Evolutionary conservation across 192 early-diverging fungal species (phyloP).

Genomic region (Pilobolus umbonatus): DNA sequence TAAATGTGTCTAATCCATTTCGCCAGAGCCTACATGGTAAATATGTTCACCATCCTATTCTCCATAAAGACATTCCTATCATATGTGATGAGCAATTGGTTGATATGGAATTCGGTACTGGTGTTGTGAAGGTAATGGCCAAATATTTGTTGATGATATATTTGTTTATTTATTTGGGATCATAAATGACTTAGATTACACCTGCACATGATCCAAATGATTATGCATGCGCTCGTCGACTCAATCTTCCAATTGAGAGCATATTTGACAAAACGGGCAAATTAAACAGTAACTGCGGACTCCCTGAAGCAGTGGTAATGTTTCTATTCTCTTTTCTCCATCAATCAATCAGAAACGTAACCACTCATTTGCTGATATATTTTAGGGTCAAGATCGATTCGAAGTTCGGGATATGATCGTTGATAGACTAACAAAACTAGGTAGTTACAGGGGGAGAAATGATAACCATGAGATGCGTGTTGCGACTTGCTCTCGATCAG

Average conservation of each 20-base stretch:
- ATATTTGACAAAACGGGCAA: constrained; percentile 85
- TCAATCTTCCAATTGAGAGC: constrained; percentile 73
- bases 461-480: constrained; percentile 77
- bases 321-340: background rate
- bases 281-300: constrained; percentile 71
- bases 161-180: too few species aligned
- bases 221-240: constrained; percentile 80
- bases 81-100: constrained; percentile 78
- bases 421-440: constrained; percentile 54
- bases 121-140: constrained; percentile 81
- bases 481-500: constrained; percentile 70
- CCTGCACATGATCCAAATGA: constrained; percentile 95
- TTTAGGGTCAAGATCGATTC: constrained; percentile 76
- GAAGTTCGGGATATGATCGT: constrained; percentile 73
- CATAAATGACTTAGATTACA: constrained; percentile 67
- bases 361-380: too few species aligned
- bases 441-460: constrained; percentile 70
- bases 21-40: constrained; percentile 56
- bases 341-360: background rate
- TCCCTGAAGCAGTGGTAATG: constrained; percentile 44
- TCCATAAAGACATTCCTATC: constrained; percentile 75
- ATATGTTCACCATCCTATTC: constrained; percentile 78
- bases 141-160: constrained; percentile 1
- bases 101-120: constrained; percentile 90
- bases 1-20: too few species aligned